Base-by-base conservation (phyloP, 163 green algal species). In the Smithsoniella earleae region DNA sequence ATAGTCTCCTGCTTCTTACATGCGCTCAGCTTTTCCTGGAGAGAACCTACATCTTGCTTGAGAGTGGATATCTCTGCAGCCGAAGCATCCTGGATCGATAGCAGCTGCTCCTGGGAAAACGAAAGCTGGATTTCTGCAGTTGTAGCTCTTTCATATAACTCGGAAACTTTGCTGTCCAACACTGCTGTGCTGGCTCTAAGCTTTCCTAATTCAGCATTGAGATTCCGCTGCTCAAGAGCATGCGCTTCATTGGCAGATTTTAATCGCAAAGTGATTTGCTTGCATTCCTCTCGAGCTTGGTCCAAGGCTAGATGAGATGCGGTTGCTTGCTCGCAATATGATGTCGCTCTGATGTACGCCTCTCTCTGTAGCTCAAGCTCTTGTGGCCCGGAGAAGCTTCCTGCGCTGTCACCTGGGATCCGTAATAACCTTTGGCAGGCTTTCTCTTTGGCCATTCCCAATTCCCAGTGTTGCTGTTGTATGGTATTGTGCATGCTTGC, bases 151-250 rank as follows among this genome's bases (percentile, higher is more conserved):
- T 69, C 58, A 38, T 31, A 43, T 31, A 69, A 38, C 10, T 69
- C n/a, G 20, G 58, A 69, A 5, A 16, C 25, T 6, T 34, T 30
- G 27, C 22, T 34, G 16, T 69, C 58, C n/a, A 69, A 33, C 0
- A 13, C 34, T 69, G 58, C n/a, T 45, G 30, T 25, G 27, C 58
- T 8, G 5, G 27, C 58, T 34, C 34, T 30, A 22, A 69, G 58
- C 25, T 38, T 30, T 31, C 34, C 5, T 1, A 69, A 33, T 31
- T 69, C 58, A 33, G n/a, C n/a, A 33, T 69, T 69, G 1, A 69
- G 25, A 6, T 5, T 69, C 25, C 43, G 31, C 58, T 69, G 58
- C 58, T 69, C 58, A 3, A 69, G 25, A n/a, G 58, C 58, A 69
- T 69, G 58, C 6, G 58, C 58, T 13, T 69, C 27, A 0, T 30